These are phyloP conservation scores for Candida methanosorbosa DNA, from an alignment of 805 yeast genomes.

Conservation along the genomic window DNA sequence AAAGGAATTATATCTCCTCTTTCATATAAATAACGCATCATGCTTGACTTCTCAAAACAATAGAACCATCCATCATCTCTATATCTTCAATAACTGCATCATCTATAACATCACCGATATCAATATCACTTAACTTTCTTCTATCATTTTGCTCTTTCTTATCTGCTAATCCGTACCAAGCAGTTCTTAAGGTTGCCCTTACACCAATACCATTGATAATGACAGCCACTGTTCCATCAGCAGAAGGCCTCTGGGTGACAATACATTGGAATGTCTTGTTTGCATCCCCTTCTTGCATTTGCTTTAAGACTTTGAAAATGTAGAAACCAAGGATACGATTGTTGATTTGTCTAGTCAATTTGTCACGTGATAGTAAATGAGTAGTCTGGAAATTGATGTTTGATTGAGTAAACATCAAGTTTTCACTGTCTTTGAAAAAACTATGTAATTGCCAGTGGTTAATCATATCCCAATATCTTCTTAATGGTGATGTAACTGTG, in stretches of 20 bases:
- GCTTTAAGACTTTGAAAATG: conserved; percentile 20
- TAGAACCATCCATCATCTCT: conserved; percentile 34
- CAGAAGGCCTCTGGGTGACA: conserved; percentile 32
- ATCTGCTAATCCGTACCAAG: conserved; percentile 17
- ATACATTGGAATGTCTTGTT: conserved; percentile 31
- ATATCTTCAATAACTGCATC: conserved; percentile 31
- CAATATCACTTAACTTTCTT: conserved; percentile 21
- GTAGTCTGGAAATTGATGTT: conserved; percentile 29
- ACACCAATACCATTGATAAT: conserved; percentile 24
- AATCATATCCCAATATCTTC: conserved; percentile 73
- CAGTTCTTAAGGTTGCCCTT: conserved; percentile 17
- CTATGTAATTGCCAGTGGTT: conserved; percentile 72
- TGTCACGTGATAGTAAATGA: conserved; percentile 38
- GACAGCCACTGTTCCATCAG: conserved; percentile 25
- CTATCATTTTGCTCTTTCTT: conserved; percentile 8
- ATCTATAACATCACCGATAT: conserved; percentile 34
- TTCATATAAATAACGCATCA: no score
- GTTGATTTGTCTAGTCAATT: conserved; percentile 22
- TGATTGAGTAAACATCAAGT: conserved; percentile 21
- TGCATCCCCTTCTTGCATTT: conserved; percentile 11
- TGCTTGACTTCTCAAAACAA: conserved; percentile 26
- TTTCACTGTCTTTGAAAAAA: conserved; percentile 18
- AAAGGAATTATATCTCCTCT: no score
- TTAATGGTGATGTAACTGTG: conserved; percentile 81
- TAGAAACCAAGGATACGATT: conserved; percentile 19